phyloP scores from a whole-genome alignment of 2,329 filamentous ascomycete species.

The Monascus ruber region DNA sequence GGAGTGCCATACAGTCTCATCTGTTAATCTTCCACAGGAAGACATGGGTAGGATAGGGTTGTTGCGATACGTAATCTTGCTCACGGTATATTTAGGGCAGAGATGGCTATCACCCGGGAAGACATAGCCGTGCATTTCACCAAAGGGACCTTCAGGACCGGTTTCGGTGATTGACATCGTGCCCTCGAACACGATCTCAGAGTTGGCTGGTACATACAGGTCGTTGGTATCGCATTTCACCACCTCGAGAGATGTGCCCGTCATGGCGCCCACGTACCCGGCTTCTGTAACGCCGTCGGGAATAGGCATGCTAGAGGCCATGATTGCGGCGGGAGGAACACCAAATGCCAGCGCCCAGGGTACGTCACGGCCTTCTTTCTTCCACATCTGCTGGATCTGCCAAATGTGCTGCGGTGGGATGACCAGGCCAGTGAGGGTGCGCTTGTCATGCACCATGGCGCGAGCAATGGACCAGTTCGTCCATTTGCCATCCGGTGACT shows the following conservation, averaged over 20 bases:
- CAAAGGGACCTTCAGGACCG: slow-evolving; percentile 39
- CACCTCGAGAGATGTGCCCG: slow-evolving; percentile 35
- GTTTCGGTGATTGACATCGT: slow-evolving; percentile 35
- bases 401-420: slow-evolving; percentile 38
- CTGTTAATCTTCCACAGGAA: slow-evolving; percentile 30
- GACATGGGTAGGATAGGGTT: slow-evolving; percentile 40
- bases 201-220: slow-evolving; percentile 38
- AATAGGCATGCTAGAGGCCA: slow-evolving; percentile 40
- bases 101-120: slow-evolving; percentile 28
- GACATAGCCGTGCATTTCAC: slow-evolving; percentile 37
- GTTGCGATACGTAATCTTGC: slow-evolving; percentile 38
- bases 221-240: slow-evolving; percentile 44
- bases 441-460: slow-evolving; percentile 38
- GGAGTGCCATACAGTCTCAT: slow-evolving; percentile 28
- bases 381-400: slow-evolving; percentile 38
- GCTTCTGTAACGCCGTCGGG: slow-evolving; percentile 39
- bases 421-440: slow-evolving; percentile 31
- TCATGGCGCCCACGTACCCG: slow-evolving; percentile 39
- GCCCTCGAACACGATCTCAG: slow-evolving; percentile 43
- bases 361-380: slow-evolving; percentile 33
- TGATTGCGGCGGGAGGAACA: slow-evolving; percentile 39
- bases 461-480: slow-evolving; percentile 30
- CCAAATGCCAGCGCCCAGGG: slow-evolving; percentile 40
- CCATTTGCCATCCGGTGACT: slow-evolving; percentile 36
- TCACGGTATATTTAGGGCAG: slow-evolving; percentile 33